Base-by-base conservation (phyloP, 75 land plant species). In the Picea glauca region DNA sequence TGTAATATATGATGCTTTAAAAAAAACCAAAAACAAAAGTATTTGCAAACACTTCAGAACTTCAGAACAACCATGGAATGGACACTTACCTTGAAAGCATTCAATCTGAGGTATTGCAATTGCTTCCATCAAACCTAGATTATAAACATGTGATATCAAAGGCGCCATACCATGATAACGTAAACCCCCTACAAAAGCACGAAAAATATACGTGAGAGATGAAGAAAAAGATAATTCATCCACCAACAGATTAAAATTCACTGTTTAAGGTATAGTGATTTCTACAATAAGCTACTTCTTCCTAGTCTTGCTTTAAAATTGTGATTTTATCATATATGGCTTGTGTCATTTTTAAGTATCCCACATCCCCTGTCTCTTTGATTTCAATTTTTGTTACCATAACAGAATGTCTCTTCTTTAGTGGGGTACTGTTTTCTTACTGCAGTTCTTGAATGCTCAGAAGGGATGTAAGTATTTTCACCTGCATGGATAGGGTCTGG, bases 81-180 rank as follows among this genome's bases (percentile, higher is more conserved):
- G 31, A 63, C 9, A 59, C 30, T 32, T 78, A 89, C 98, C 98
- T 91, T 88, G 84, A 84, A 95, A 95, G 87, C 98, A 95, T 85
- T 95, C 98, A 32, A 65, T 88, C 77, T 95, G 98, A 72, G 90
- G 91, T 57, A 95, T 86, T 21, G 98, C 79, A 76, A 95, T 74
- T 18, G 98, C 96, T 81, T 95, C 98, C 92, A 95, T 89, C 67
- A 86, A 81, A 20, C 95, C 95, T 75, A 91, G 67, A 64, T 95
- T 88, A 85, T 93, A 95, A 35, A 95, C 84, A 78, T 95, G 98
- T 57, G 98, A 95, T 62, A 95, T 82, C 72, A 95, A 81, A 56
- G 96, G 98, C n/a, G 96, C 93, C 98, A 95, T 95, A 3, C 98
- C 98, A 85, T 95, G 98, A 77, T 95, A 95, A n/a, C 98, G 85